Evolutionary conservation across 352 stramenopile species (phyloP), one percentile per base, ranked within the genome.

Genomic region (Phytophthora quininea): DNA sequence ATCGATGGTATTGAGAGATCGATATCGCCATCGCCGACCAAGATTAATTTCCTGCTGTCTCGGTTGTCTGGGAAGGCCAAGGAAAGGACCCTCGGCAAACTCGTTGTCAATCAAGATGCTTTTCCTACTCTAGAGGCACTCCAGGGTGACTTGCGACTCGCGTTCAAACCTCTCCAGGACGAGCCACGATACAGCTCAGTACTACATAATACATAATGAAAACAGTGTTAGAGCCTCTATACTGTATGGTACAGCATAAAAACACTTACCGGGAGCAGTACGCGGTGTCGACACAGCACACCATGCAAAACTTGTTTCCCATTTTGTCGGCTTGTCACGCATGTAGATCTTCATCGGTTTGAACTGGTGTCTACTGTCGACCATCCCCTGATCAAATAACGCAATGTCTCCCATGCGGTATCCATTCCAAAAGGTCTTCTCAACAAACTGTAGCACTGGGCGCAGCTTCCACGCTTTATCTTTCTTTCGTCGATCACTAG

Each of bases 251-350:
- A 35, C 50, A 58, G 31, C 38, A 66, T 59, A 42, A 53, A 3
- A 35, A 29, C 19, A 54, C 31, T 42, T 46, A 58, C 49, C 27
- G 32, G 1, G 54, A 45, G 59, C 48, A 55, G 37, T 67, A 61
- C 14, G 45, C 53, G 1, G 53, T 58, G 2, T 40, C 3, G 1
- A 53, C 42, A 43, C 56, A 61, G 35, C 58, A 73, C 27, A 48
- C 19, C 58, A 67, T 55, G 42, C 60, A 73, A 29, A 64, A 64
- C 58, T 73, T 67, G 15, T 42, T 73, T 10, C 53, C 47, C 64
- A 67, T 32, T 37, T 30, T 29, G 50, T 14, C 1, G 63, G 56
- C 55, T 65, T 65, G 42, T 61, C 51, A 19, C 60, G 24, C 27
- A 64, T 47, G 33, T 63, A 73, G 50, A 56, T 48, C 8, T 31